Conservation (phyloP, 2,329 filamentous ascomycete species). For the Fusarium succisae region DNA sequence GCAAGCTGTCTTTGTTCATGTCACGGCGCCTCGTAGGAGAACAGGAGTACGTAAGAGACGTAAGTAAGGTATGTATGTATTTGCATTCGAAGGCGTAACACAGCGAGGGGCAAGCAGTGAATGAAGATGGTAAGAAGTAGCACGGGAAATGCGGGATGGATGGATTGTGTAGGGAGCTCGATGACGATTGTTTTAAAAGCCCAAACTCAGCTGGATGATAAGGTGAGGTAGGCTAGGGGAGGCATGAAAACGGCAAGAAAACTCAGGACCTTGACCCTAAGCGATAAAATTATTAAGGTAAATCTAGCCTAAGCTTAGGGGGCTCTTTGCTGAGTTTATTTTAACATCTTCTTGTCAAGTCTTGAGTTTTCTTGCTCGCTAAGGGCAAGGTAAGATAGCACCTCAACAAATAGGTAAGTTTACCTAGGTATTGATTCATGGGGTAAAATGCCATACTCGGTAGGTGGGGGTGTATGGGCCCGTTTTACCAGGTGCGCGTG, state of each 20-base stretch:
- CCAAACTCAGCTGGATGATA: constrained; percentile 23
- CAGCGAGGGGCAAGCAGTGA: background rate
- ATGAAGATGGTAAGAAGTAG: background rate
- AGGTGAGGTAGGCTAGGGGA: background rate
- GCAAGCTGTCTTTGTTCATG: constrained; percentile 13
- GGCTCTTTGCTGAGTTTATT: too few relatives aligned
- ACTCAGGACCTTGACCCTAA: too few relatives aligned
- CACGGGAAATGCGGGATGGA: constrained; percentile 14
- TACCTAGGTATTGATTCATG: background rate
- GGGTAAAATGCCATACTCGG: constrained; percentile 13
- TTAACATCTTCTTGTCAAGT: too few relatives aligned
- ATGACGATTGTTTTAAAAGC: constrained; percentile 39
- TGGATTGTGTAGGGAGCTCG: constrained; percentile 6
- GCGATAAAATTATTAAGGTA: too few relatives aligned
- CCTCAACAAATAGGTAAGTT: constrained; percentile 7
- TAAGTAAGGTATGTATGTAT: background rate
- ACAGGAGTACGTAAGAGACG: background rate
- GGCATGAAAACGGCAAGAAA: too few relatives aligned
- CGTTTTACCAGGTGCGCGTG: constrained; percentile 14
- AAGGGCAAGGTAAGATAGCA: background rate
- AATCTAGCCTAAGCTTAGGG: too few relatives aligned
- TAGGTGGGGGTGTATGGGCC: constrained; percentile 36
- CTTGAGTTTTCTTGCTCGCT: too few relatives aligned
- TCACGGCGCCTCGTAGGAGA: constrained; percentile 5
- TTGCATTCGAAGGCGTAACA: background rate